Conservation (phyloP, 495 filamentous ascomycete species). For the Aspergillus cristatus region DNA sequence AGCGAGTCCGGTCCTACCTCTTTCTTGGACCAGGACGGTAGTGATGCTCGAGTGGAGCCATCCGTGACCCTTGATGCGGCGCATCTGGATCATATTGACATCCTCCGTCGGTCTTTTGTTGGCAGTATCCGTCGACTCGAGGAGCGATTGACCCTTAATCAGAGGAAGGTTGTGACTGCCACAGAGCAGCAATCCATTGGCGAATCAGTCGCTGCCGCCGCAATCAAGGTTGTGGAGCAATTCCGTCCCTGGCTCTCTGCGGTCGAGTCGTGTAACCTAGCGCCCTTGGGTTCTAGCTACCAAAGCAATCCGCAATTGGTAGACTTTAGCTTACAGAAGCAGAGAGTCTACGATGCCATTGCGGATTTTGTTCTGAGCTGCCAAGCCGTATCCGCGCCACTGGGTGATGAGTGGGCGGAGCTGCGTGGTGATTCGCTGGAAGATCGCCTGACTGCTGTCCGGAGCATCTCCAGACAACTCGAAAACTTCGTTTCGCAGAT, state of each 20-base stretch:
- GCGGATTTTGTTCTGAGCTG: constrained; percentile 81
- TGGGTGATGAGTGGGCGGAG: constrained; percentile 93
- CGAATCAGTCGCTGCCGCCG: constrained; percentile 64
- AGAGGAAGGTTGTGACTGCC: constrained; percentile 68
- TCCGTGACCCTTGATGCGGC: constrained; percentile 61
- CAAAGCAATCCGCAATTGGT: constrained; percentile 78
- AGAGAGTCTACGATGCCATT: constrained; percentile 83
- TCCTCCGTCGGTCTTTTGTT: constrained; percentile 69
- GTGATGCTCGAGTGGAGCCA: constrained; percentile 64
- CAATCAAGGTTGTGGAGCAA: constrained; percentile 68
- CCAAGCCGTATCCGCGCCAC: constrained; percentile 76
- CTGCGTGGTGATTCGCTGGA: constrained; percentile 86
- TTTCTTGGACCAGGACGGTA: constrained; percentile 72
- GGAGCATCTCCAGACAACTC: constrained; percentile 63
- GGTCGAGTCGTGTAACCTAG: constrained; percentile 82
- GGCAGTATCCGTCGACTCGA: constrained; percentile 77
- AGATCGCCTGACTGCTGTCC: constrained; percentile 70
- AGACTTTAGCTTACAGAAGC: constrained; percentile 85
- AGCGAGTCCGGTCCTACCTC: constrained; percentile 62
- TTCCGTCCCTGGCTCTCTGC: constrained; percentile 81
- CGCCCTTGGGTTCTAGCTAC: constrained; percentile 59
- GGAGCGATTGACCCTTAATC: constrained; percentile 63
- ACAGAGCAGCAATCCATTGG: constrained; percentile 62
- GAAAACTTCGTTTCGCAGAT: constrained; percentile 83
- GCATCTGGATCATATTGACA: constrained; percentile 74